phyloP scores from a whole-genome alignment of 805 yeast genomes.

The Jamesozyma piceae region DNA sequence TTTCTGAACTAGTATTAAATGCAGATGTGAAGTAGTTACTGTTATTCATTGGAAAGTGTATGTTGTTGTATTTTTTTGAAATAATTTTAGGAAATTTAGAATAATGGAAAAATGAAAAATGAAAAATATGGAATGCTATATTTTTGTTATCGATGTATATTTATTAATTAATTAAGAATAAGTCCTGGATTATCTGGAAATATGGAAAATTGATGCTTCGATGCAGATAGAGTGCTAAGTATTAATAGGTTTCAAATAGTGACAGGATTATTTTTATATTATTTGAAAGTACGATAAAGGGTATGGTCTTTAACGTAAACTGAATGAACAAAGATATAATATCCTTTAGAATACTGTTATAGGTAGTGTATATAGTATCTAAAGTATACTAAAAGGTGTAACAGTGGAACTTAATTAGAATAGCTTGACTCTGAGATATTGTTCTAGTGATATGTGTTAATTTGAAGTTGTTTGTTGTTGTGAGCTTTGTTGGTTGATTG shows the following conservation, averaged over 20 bases:
- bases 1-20: constrained; percentile 3
- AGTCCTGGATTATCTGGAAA: background rate
- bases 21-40: constrained; percentile 1
- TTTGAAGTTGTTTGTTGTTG: too few species aligned
- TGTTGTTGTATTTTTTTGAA: too few species aligned
- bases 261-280: too few species aligned
- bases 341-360: background rate
- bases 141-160: background rate
- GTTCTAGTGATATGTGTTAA: too few species aligned
- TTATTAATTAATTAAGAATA: too few species aligned
- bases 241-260: too few species aligned
- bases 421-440: too few species aligned
- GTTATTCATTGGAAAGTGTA: background rate
- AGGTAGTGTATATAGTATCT: background rate
- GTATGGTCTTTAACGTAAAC: background rate
- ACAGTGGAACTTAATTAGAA: too few species aligned
- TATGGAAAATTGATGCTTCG: background rate
- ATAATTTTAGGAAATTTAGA: background rate
- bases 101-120: background rate
- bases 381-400: too few species aligned
- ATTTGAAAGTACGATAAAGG: background rate
- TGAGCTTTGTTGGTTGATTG: background rate
- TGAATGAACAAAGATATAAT: background rate
- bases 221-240: background rate
- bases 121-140: background rate